phyloP scores from a whole-genome alignment of 208 protist species.

The Trypanosoma platydactyli region DNA sequence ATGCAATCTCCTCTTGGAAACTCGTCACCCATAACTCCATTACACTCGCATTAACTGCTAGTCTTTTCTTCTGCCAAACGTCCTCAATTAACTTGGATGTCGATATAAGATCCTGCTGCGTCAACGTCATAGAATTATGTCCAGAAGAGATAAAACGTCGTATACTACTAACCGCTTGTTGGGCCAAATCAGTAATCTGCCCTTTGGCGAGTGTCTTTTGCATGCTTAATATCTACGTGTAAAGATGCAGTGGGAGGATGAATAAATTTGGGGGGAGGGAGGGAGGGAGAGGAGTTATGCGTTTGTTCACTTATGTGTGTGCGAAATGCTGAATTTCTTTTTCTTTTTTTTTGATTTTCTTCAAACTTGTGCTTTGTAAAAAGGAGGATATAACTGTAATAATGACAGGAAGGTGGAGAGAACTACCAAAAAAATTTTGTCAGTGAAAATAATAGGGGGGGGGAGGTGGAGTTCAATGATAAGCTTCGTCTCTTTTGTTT shows the following conservation, averaged over 20 bases:
- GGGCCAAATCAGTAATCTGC: constrained; percentile 55
- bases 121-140: constrained; percentile 40
- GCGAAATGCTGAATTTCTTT: too few species aligned
- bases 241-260: not conserved
- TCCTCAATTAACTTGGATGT: constrained; percentile 58
- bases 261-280: not conserved
- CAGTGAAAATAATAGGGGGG: too few species aligned
- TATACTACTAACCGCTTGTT: constrained; percentile 58
- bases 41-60: constrained; percentile 28
- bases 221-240: constrained; percentile 19
- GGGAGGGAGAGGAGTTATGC: too few species aligned
- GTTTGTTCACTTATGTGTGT: too few species aligned
- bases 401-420: constrained; percentile 6
- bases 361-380: not conserved
- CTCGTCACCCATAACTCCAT: constrained; percentile 38
- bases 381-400: not conserved
- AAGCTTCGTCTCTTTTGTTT: too few species aligned
- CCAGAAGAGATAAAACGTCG: constrained; percentile 52
- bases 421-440: too few species aligned
- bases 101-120: constrained; percentile 51
- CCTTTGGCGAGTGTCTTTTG: constrained; percentile 44
- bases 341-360: not conserved
- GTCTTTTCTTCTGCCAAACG: constrained; percentile 33
- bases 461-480: too few species aligned
- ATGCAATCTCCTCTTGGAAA: constrained; percentile 38